phyloP scores from a whole-genome alignment of 1,284 basidiomycete species.

The Wallemia ichthyophaga region DNA sequence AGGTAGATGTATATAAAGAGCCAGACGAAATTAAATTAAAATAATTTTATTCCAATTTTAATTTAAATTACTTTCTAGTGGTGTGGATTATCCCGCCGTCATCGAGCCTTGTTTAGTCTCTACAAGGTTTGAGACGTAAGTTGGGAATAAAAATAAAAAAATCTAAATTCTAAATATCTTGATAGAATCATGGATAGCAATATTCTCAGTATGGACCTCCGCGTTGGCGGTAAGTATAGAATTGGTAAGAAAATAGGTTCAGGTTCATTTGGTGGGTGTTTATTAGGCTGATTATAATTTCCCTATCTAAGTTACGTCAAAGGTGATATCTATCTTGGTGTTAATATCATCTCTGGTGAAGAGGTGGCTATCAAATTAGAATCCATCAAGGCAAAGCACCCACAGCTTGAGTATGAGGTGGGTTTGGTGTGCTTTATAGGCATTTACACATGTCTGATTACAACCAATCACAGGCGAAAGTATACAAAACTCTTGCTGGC shows the following conservation, averaged over 20 bases:
- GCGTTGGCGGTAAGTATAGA: constrained; percentile 92
- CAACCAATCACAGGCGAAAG: constrained; percentile 97
- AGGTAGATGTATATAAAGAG: too few relatives aligned
- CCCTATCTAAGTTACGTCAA: constrained; percentile 13
- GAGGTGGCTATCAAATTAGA: constrained; percentile 99
- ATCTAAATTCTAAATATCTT: background rate
- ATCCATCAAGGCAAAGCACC: constrained; percentile 97
- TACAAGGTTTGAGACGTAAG: too few relatives aligned
- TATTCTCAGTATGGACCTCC: constrained; percentile 38
- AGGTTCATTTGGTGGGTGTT: constrained; percentile 71
- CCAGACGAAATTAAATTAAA: too few relatives aligned
- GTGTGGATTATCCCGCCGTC: background rate
- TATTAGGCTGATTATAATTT: background rate
- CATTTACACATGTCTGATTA: constrained; percentile 71
- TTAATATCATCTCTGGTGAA: constrained; percentile 99
- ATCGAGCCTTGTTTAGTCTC: background rate
- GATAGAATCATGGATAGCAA: background rate
- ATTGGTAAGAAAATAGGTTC: constrained; percentile 99
- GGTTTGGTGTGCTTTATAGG: constrained; percentile 69
- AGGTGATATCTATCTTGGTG: constrained; percentile 97
- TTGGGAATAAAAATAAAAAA: background rate
- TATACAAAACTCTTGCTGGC: constrained; percentile 87
- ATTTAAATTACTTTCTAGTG: background rate
- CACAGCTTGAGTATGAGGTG: constrained; percentile 87
- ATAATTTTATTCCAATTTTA: too few relatives aligned